These are phyloP conservation scores for Cryptosporidium andersoni DNA, from an alignment of 169 alveolate species.

Conservation along the genomic window DNA sequence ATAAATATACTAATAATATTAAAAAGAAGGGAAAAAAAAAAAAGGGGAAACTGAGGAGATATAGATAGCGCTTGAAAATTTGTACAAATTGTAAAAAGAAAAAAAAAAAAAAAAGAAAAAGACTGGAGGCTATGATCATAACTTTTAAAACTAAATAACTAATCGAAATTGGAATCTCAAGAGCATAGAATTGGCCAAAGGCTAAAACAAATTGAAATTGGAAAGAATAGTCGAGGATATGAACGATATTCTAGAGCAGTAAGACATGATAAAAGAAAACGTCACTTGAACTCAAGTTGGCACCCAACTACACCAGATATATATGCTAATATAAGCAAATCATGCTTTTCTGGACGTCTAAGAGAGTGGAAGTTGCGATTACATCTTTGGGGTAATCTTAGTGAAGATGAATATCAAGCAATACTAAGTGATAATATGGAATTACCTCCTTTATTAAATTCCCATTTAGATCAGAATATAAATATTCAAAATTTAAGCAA, in stretches of 20 bases:
- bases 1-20: too few relatives aligned
- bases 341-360: slow-evolving; percentile 62
- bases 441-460: slow-evolving; percentile 27
- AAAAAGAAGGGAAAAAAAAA: too few relatives aligned
- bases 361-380: slow-evolving; percentile 60
- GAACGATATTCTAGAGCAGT: slow-evolving; percentile 58
- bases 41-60: too few relatives aligned
- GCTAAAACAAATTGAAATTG: slow-evolving; percentile 66
- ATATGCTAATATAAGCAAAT: slow-evolving; percentile 27
- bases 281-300: slow-evolving; percentile 20
- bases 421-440: slow-evolving; percentile 33
- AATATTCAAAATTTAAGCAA: too few relatives aligned
- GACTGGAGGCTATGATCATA: neutral
- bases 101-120: neutral
- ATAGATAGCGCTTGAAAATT: too few relatives aligned
- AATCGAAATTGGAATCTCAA: neutral
- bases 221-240: slow-evolving; percentile 46
- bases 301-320: slow-evolving; percentile 64
- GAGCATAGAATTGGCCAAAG: slow-evolving; percentile 55
- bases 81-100: too few relatives aligned
- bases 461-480: too few relatives aligned
- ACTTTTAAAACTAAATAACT: neutral
- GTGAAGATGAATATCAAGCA: slow-evolving; percentile 20
- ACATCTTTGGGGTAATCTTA: slow-evolving; percentile 68
- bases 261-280: slow-evolving; percentile 30